Percentiles rank a stretch among this genome's conserved stretches.
Evolutionary conservation across 202 grass and related monocot species (phyloP).

Genomic region (Zizania palustris): DNA sequence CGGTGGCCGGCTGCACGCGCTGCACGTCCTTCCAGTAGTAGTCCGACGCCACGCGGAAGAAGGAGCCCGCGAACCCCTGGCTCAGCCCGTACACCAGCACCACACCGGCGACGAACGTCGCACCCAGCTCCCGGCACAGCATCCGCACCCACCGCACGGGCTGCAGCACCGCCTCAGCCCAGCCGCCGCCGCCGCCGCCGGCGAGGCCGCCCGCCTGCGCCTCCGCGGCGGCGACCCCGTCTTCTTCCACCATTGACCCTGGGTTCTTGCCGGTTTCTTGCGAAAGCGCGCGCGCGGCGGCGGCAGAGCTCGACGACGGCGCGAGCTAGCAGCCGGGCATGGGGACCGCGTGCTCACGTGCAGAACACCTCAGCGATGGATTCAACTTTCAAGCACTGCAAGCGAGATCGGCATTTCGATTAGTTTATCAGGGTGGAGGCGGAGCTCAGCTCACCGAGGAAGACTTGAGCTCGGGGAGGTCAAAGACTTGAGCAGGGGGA

Average conservation of each 20-base stretch:
- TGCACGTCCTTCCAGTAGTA: slow-evolving; percentile 99
- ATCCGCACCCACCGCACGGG: slow-evolving; percentile 77
- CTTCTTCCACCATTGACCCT: slow-evolving; percentile 28
- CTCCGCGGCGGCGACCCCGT: slow-evolving; percentile 39
- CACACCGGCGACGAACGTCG: slow-evolving; percentile 70
- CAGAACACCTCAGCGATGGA: not conserved
- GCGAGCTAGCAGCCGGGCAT: not conserved
- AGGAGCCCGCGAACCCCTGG: slow-evolving; percentile 79
- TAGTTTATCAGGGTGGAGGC: slow-evolving; percentile 9
- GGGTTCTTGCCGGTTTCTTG: not conserved
- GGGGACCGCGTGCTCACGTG: slow-evolving; percentile 10
- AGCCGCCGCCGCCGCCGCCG: too few species aligned
- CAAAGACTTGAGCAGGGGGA: not conserved
- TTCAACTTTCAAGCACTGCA: slow-evolving; percentile 33
- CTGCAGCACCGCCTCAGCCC: slow-evolving; percentile 23
- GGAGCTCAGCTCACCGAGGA: slow-evolving; percentile 13
- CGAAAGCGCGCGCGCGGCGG: not conserved
- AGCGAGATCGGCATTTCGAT: slow-evolving; percentile 33
- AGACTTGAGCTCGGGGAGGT: slow-evolving; percentile 29
- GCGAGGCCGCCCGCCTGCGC: not conserved
- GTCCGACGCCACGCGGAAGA: slow-evolving; percentile 63
- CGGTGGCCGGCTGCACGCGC: slow-evolving; percentile 69
- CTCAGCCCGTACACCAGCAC: slow-evolving; percentile 79
- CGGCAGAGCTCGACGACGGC: not conserved
- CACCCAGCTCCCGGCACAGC: slow-evolving; percentile 78